These are phyloP conservation scores for Opeltia flavorubescens DNA, from an alignment of 495 filamentous ascomycete genomes.

Conservation along the genomic window DNA sequence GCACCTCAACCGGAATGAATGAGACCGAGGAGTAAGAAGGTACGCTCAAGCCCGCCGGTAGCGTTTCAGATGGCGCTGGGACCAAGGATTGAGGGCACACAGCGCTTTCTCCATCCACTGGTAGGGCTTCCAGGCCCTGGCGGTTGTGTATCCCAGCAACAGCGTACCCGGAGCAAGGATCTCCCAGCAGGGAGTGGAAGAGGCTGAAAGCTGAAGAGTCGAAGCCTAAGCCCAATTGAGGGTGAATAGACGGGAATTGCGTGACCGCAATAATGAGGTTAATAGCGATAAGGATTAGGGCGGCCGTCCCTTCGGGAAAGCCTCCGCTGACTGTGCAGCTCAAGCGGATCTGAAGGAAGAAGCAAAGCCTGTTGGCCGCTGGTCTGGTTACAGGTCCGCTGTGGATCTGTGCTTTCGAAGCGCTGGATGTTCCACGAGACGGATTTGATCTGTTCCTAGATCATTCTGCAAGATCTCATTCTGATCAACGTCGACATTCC, in stretches of 20 bases:
- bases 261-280: not conserved
- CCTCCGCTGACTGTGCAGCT: too few species aligned
- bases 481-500: not conserved
- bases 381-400: not conserved
- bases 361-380: too few species aligned
- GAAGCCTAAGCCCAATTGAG: not conserved
- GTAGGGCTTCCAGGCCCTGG: not conserved
- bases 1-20: not conserved
- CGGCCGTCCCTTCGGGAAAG: not conserved
- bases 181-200: not conserved
- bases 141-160: conserved; percentile 1
- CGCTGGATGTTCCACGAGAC: not conserved
- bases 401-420: not conserved
- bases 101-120: not conserved
- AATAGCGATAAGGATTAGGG: not conserved
- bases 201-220: not conserved
- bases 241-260: conserved; percentile 1
- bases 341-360: too few species aligned
- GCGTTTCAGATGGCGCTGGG: not conserved
- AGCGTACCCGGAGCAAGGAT: too few species aligned
- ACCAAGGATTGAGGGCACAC: not conserved
- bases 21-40: not conserved
- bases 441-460: not conserved
- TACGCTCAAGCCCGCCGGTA: not conserved
- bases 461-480: conserved; percentile 2